Evolutionary conservation across 1,284 basidiomycete genomes (phyloP).

Genomic region (Ustilago hordei): DNA sequence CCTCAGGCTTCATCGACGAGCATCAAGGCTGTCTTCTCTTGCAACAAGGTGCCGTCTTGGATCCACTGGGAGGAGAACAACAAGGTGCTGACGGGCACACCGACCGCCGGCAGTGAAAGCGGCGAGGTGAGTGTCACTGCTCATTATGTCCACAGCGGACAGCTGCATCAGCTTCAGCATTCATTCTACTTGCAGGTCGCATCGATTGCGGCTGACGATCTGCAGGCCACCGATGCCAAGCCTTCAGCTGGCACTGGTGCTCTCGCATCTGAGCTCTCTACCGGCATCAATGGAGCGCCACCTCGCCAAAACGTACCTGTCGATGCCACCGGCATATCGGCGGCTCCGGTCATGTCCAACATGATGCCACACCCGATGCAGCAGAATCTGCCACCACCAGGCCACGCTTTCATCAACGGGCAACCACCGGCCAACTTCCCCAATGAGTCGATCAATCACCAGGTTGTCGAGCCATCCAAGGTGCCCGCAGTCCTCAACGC

Average conservation of each 20-base stretch:
- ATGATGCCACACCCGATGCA: conserved; percentile 34
- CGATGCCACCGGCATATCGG: conserved; percentile 9
- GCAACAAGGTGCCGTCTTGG: conserved; percentile 85
- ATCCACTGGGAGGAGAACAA: conserved; percentile 81
- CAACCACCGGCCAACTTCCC: conserved; percentile 46
- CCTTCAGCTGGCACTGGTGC: conserved; percentile 28
- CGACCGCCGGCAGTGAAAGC: conserved; percentile 47
- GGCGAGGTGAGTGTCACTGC: conserved; percentile 62
- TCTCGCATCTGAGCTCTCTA: conserved; percentile 13
- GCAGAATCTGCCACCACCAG: conserved; percentile 25
- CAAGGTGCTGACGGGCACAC: conserved; percentile 60
- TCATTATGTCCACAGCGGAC: conserved; percentile 59
- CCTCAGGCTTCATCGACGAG: conserved; percentile 76
- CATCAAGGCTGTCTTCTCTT: conserved; percentile 81
- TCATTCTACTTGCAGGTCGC: conserved; percentile 63
- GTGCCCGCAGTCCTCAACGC: conserved; percentile 58
- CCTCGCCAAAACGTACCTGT: neutral
- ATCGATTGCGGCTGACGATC: conserved; percentile 36
- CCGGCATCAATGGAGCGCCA: conserved; percentile 10
- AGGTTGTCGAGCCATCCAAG: conserved; percentile 62
- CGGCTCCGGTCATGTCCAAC: conserved; percentile 9
- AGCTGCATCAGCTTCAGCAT: conserved; percentile 63
- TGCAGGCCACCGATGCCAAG: conserved; percentile 35
- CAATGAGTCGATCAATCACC: conserved; percentile 58
- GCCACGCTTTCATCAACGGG: conserved; percentile 46